Percentiles rank a stretch among this genome's conserved stretches.
Conservation (phyloP, 2,329 filamentous ascomycete species). For the Pseudocercospora crystallina region DNA sequence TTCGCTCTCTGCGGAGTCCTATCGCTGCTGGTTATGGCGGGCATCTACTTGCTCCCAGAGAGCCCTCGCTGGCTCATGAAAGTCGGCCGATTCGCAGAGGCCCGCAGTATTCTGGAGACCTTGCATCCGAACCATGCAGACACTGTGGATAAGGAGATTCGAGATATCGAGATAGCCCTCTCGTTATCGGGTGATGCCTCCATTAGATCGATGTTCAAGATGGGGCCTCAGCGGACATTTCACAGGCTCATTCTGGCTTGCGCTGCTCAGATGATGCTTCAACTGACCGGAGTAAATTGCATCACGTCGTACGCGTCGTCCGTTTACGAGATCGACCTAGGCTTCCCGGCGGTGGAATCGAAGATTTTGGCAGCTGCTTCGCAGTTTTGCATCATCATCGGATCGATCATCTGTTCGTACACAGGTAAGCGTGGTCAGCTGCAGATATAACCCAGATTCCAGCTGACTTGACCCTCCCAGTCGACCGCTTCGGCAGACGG, state of each 20-base stretch:
- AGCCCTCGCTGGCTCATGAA: slow-evolving; percentile 17
- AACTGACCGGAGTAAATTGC: neutral
- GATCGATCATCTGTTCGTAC: slow-evolving; percentile 21
- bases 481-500: slow-evolving; percentile 24
- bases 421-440: slow-evolving; percentile 1
- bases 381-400: slow-evolving; percentile 15
- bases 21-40: slow-evolving; percentile 24
- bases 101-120: slow-evolving; percentile 56
- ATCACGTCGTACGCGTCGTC: slow-evolving; percentile 16
- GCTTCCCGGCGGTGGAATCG: slow-evolving; percentile 9
- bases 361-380: slow-evolving; percentile 17
- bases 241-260: slow-evolving; percentile 8
- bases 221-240: slow-evolving; percentile 4
- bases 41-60: slow-evolving; percentile 34
- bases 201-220: neutral
- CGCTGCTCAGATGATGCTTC: slow-evolving; percentile 12
- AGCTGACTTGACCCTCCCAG: neutral
- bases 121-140: slow-evolving; percentile 44
- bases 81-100: neutral
- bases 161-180: slow-evolving; percentile 4
- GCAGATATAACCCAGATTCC: too few species aligned
- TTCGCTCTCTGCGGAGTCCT: slow-evolving; percentile 31
- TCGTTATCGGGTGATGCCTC: neutral
- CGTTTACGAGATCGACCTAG: slow-evolving; percentile 24
- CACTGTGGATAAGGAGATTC: slow-evolving; percentile 4